A percentile compares a stretch with the other conserved stretches of the same genome.
Conservation (phyloP, 441 rosid genomes). For the Gossypium gossypioides region DNA sequence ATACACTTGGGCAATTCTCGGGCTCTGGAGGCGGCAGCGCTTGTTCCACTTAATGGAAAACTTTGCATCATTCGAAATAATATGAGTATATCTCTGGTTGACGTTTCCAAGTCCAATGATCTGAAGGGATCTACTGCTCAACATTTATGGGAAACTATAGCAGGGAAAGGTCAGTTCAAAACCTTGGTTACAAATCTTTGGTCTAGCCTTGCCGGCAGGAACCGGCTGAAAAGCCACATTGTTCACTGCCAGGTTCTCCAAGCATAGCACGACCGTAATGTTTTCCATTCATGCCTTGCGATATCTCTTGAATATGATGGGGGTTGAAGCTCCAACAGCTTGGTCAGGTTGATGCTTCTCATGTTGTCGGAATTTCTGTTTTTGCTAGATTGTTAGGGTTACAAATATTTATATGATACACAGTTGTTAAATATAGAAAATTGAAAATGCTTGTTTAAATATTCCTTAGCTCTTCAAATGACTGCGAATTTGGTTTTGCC, state of each 20-base stretch:
- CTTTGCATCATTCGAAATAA: conserved; percentile 42
- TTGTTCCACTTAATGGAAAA: conserved; percentile 41
- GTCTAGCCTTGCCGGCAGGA: conserved; percentile 44
- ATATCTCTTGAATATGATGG: not conserved
- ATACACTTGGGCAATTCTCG: conserved; percentile 41
- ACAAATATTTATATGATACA: conserved; percentile 24
- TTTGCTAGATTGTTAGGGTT: conserved; percentile 22
- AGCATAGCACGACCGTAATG: conserved; percentile 24
- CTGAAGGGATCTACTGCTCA: conserved; percentile 27
- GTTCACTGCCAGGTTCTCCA: conserved; percentile 50
- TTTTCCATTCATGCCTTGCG: not conserved
- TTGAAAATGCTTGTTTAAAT: conserved; percentile 8
- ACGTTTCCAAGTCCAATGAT: conserved; percentile 28
- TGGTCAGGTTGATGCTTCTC: not conserved
- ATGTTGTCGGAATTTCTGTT: conserved; percentile 19
- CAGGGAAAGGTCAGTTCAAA: conserved; percentile 40
- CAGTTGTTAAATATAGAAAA: conserved; percentile 21
- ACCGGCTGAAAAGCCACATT: conserved; percentile 40
- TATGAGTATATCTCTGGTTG: conserved; percentile 43
- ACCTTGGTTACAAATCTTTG: conserved; percentile 39
- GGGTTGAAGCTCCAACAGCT: not conserved
- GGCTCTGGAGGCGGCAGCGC: conserved; percentile 45
- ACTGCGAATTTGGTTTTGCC: not conserved
- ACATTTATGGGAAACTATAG: conserved; percentile 49
- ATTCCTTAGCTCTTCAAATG: conserved; percentile 5